Evolutionary conservation across 2,329 filamentous ascomycete genomes (phyloP).

Genomic region (Ramularia endophylla): DNA sequence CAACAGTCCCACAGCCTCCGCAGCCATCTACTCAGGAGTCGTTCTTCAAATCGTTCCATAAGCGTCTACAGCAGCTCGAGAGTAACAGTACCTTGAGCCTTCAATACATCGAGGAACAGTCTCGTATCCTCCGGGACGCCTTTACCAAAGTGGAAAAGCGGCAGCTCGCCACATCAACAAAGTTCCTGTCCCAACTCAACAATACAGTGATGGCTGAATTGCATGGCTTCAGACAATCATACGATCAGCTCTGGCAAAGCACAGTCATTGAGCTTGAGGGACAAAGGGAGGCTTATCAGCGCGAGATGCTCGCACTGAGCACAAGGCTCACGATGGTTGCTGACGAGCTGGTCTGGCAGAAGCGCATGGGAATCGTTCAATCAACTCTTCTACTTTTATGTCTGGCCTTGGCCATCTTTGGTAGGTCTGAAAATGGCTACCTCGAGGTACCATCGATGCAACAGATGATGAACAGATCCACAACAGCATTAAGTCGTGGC

Average conservation of each 20-base stretch:
- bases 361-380: conserved; percentile 90
- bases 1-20: conserved; percentile 33
- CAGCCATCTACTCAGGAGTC: conserved; percentile 88
- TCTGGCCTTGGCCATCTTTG: conserved; percentile 79
- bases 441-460: conserved; percentile 42
- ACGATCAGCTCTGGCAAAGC: conserved; percentile 95
- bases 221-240: conserved; percentile 70
- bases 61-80: conserved; percentile 84
- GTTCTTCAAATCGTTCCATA: conserved; percentile 95
- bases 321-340: conserved; percentile 77
- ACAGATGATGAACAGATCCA: conserved; percentile 35
- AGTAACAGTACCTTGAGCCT: conserved; percentile 87
- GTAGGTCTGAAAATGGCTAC: conserved; percentile 25
- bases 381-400: conserved; percentile 81
- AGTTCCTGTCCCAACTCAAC: conserved; percentile 81
- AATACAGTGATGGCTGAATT: conserved; percentile 78
- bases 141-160: conserved; percentile 81
- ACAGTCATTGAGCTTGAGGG: conserved; percentile 87
- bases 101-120: conserved; percentile 96
- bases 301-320: conserved; percentile 76
- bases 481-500: conserved; percentile 26
- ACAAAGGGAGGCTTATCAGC: conserved; percentile 76
- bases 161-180: conserved; percentile 75
- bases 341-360: conserved; percentile 80
- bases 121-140: conserved; percentile 78